A percentile compares a stretch with the other conserved stretches of the same genome.
Conservation (phyloP, 495 filamentous ascomycete genomes). For the Lasiosphaeria miniovina region DNA sequence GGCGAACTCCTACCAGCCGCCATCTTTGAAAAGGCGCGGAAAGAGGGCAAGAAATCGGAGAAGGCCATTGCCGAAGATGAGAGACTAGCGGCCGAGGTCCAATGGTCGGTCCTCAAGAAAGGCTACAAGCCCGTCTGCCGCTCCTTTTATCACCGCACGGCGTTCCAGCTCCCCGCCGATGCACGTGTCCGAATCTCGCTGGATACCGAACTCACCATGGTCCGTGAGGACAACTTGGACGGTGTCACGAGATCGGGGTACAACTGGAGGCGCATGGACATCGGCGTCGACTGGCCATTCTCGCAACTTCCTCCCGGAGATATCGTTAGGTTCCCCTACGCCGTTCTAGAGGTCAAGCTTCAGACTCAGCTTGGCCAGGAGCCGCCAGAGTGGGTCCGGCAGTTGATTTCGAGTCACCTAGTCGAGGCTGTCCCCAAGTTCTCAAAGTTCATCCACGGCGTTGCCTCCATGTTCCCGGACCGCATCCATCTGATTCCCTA, state of each 20-base stretch:
- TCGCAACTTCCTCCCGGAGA: conserved; percentile 81
- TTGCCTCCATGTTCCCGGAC: conserved; percentile 78
- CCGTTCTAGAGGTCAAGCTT: conserved; percentile 94
- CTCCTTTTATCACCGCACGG: conserved; percentile 96
- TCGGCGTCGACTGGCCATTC: conserved; percentile 95
- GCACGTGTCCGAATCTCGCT: conserved; percentile 95
- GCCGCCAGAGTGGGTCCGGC: conserved; percentile 92
- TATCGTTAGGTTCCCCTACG: conserved; percentile 90
- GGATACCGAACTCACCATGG: conserved; percentile 92
- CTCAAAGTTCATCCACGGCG: conserved; percentile 98
- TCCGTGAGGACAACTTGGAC: conserved; percentile 91
- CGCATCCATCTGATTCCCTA: conserved; percentile 89
- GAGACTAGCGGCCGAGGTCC: conserved; percentile 84
- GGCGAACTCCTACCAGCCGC: conserved; percentile 77
- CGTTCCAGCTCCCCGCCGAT: conserved; percentile 96
- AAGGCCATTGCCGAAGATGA: conserved; percentile 88
- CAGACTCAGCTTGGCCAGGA: conserved; percentile 97
- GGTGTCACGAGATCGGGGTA: conserved; percentile 70
- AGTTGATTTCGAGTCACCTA: conserved; percentile 86
- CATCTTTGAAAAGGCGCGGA: conserved; percentile 91
- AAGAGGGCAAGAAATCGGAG: conserved; percentile 87
- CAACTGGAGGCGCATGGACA: conserved; percentile 97
- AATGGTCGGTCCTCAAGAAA: conserved; percentile 85
- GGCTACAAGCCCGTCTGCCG: conserved; percentile 81
- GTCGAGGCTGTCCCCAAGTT: conserved; percentile 99